Evolutionary conservation across 306 rosid genomes (phyloP).

Genomic region (Psophocarpus tetragonolobus): DNA sequence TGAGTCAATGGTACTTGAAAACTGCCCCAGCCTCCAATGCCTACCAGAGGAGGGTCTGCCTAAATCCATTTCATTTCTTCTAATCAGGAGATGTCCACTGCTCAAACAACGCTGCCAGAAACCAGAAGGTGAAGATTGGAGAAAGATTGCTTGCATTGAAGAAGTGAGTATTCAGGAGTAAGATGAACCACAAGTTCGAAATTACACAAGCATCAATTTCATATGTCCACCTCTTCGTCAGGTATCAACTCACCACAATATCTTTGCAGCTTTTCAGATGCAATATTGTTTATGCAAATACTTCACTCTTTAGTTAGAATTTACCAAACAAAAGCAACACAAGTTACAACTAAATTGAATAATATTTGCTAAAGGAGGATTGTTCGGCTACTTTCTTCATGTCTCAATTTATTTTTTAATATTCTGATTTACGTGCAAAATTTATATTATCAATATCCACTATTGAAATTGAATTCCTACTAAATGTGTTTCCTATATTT

Average conservation of each 20-base stretch:
- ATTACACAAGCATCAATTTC: no score
- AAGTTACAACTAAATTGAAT: neutral
- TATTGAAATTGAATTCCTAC: neutral
- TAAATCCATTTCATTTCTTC: neutral
- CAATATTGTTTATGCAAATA: neutral
- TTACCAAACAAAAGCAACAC: neutral
- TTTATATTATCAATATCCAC: neutral
- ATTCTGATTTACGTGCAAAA: neutral
- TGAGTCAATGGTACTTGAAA: neutral
- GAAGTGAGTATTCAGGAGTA: neutral
- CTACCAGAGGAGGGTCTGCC: neutral
- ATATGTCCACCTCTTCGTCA: neutral
- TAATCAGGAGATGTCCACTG: neutral
- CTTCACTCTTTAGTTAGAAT: neutral
- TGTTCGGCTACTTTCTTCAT: neutral
- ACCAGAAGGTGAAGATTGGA: neutral
- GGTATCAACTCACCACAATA: neutral
- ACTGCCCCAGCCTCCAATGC: neutral
- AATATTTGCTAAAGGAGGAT: neutral
- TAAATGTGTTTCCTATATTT: neutral
- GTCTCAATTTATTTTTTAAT: neutral
- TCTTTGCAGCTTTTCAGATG: neutral
- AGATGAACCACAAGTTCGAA: neutral
- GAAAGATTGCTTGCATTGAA: neutral
- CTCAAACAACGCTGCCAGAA: neutral